phyloP scores from a whole-genome alignment of 257 asterid species.

The Jaltomata sinuosa region DNA sequence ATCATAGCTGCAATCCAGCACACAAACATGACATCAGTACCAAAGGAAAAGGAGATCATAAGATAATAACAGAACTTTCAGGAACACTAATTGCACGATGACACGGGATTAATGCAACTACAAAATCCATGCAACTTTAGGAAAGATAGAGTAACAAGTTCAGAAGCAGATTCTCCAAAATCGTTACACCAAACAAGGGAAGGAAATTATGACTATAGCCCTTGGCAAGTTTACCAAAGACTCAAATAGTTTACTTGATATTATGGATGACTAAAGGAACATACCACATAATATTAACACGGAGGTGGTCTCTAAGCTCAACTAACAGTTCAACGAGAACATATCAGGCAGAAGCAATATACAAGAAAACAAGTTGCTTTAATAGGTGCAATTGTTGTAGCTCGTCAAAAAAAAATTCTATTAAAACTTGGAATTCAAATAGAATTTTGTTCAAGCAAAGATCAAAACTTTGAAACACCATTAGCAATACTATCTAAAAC shows the following conservation, averaged over 20 bases:
- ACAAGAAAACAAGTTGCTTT: conserved; percentile 31
- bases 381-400: no score
- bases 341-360: background rate
- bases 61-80: background rate
- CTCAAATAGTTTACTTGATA: no score
- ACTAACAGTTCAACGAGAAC: conserved; percentile 24
- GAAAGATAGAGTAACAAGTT: background rate
- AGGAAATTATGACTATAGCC: no score
- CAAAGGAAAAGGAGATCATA: background rate
- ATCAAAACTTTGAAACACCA: background rate
- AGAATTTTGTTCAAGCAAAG: no score
- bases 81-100: background rate
- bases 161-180: background rate
- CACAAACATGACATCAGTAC: background rate
- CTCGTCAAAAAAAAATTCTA: no score
- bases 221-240: no score
- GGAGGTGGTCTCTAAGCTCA: conserved; percentile 97
- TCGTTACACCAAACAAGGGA: background rate
- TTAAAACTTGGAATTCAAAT: no score
- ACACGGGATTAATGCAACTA: background rate
- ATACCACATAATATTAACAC: conserved; percentile 77
- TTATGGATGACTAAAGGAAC: no score
- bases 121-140: background rate
- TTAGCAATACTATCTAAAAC: background rate
- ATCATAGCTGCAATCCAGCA: conserved; percentile 72